These are phyloP conservation scores for Pseudognaphalium luteoalbum DNA, from an alignment of 129 eudicot species.

Conservation along the genomic window DNA sequence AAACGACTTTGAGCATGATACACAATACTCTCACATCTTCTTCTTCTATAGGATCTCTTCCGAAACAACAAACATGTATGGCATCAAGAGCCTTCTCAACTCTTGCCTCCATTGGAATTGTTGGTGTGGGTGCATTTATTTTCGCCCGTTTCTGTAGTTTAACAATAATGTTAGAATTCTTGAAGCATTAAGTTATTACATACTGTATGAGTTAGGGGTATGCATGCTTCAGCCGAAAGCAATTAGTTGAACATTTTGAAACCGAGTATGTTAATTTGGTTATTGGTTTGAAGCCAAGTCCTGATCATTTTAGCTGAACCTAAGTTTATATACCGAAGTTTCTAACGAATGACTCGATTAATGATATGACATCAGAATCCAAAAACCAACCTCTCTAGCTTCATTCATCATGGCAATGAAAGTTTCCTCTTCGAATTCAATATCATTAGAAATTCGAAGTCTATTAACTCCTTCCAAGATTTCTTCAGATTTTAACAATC, in stretches of 20 bases:
- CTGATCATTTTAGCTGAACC: neutral
- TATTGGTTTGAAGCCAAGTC: neutral
- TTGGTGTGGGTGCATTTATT: conserved; percentile 46
- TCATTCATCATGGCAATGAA: conserved; percentile 87
- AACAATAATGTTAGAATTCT: conserved; percentile 12
- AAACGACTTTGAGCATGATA: conserved; percentile 71
- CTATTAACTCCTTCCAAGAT: conserved; percentile 89
- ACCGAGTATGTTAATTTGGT: neutral
- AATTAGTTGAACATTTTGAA: neutral
- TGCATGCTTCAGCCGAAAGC: too few species aligned
- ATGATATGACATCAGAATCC: neutral
- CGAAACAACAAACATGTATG: conserved; percentile 79
- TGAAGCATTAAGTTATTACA: neutral
- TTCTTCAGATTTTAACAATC: conserved; percentile 93
- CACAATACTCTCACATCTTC: conserved; percentile 61
- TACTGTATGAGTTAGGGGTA: too few species aligned
- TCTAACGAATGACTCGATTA: neutral
- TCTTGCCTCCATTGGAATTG: conserved; percentile 73
- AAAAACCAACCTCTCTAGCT: conserved; percentile 79
- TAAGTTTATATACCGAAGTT: neutral
- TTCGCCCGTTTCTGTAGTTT: conserved; percentile 72
- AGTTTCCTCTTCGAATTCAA: conserved; percentile 91
- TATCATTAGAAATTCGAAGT: conserved; percentile 75
- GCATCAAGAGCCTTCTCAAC: conserved; percentile 96
- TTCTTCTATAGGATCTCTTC: conserved; percentile 67